These are phyloP conservation scores for Diutina rugosa DNA, from an alignment of 1,139 yeast genomes.

Conservation along the genomic window DNA sequence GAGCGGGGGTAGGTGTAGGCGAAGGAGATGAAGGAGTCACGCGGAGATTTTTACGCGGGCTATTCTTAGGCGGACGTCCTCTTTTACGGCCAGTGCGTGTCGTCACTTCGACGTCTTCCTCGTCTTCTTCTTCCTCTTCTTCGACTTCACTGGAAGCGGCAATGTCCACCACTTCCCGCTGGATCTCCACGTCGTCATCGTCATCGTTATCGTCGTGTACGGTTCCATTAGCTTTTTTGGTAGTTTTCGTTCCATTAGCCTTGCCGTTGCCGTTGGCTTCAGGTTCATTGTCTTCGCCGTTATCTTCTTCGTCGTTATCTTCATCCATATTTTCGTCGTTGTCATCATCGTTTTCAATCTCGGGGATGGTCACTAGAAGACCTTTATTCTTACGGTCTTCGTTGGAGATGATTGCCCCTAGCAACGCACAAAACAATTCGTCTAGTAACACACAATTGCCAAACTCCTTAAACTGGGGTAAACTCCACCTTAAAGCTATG, in stretches of 20 bases:
- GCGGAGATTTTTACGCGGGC: neutral
- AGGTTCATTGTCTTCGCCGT: neutral
- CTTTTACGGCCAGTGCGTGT: neutral
- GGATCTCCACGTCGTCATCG: constrained; percentile 5
- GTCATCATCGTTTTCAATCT: neutral
- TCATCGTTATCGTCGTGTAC: constrained; percentile 12
- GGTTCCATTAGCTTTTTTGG: neutral
- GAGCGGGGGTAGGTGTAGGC: neutral
- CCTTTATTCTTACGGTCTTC: constrained; percentile 6
- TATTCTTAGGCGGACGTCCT: neutral
- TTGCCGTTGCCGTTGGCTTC: neutral
- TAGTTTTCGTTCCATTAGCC: neutral
- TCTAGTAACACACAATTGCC: constrained; percentile 46
- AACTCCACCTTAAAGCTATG: constrained; percentile 47
- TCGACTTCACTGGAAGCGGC: constrained; percentile 2
- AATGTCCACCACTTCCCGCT: constrained; percentile 1
- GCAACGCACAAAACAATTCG: constrained; percentile 60
- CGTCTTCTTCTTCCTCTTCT: constrained; percentile 8
- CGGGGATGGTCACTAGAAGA: neutral
- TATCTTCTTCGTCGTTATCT: neutral
- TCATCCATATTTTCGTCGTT: neutral
- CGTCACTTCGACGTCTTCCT: constrained; percentile 5
- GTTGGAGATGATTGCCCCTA: constrained; percentile 32
- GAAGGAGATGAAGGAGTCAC: neutral
- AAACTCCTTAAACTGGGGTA: constrained; percentile 25